Base-by-base conservation (phyloP, 2,329 filamentous ascomycete species). In the Byssochlamys sp. region DNA sequence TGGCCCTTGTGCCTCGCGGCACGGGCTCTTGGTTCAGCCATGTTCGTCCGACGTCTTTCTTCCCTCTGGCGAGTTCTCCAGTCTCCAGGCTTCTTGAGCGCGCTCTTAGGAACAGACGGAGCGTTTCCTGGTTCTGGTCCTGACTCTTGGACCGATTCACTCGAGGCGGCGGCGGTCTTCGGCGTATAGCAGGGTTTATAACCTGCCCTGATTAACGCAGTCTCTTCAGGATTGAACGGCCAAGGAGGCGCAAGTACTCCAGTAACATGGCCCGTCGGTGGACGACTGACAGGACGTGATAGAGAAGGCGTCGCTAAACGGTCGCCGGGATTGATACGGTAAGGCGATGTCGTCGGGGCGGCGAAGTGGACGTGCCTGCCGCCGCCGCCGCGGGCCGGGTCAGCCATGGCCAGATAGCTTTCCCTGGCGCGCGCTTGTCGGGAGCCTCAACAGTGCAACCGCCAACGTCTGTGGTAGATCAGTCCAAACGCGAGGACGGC, bases 1-100 rank as follows among this genome's bases (percentile, higher is more conserved):
- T 90, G 88, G 62, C 86, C 87, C 73, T 90, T 87, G 78, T 91
- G 89, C 69, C 89, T 87, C 69, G 86, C 87, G 67, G 87, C 85
- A 67, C 88, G 83, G 59, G 88, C 88, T 69, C 88, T 81, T 62
- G 87, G 88, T 77, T 91, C 88, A 79, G 90, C 89, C 71, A 77
- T 83, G 62, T 60, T 61, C 19, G 35, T 56, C 48, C 27, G 45
- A 24, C 59, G 58, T 45, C 60, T 61, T 31, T 56, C 55, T 35
- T 64, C 25, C 31, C 26, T 55, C 57, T 14, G 45, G 19, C 25
- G 25, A 50, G 12, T 31, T 26, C 50, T 55, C 28, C 52, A 54
- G 35, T 25, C 26, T 39, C 48, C 48, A 51, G 12, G 48, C 19
- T 28, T 51, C 49, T 51, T 51, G 25, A 27, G 4, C 11, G 49